Conservation (phyloP, 306 rosid genomes). For the Cajanus cajan region DNA sequence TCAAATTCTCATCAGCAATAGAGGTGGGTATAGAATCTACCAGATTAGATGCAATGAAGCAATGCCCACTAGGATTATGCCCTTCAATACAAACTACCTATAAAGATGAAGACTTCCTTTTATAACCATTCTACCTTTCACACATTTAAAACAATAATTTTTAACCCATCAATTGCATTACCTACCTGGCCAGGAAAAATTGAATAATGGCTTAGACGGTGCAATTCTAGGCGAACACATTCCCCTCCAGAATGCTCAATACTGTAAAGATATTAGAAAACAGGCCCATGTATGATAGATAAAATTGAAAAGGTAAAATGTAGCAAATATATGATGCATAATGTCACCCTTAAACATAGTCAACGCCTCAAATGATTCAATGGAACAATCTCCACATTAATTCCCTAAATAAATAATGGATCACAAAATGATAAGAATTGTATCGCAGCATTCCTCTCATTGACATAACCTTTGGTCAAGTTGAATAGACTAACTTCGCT, state of each 20-base stretch:
- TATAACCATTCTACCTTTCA: constrained; percentile 5
- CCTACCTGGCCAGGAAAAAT: constrained; percentile 96
- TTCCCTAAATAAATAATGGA: constrained; percentile 11
- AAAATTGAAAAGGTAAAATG: constrained; percentile 9
- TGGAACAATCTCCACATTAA: neutral
- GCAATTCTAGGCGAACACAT: constrained; percentile 82
- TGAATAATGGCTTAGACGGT: constrained; percentile 65
- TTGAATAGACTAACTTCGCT: neutral
- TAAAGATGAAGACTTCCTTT: constrained; percentile 35
- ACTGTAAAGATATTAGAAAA: constrained; percentile 42
- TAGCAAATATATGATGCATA: neutral
- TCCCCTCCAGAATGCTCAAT: constrained; percentile 87
- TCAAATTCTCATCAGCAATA: constrained; percentile 43
- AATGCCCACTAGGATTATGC: constrained; percentile 96
- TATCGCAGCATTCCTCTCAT: neutral
- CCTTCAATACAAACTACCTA: constrained; percentile 92
- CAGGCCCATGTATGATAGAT: constrained; percentile 19
- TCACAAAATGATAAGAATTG: neutral
- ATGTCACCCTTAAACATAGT: neutral
- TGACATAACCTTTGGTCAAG: neutral
- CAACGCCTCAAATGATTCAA: constrained; percentile 22
- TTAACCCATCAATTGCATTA: constrained; percentile 14
- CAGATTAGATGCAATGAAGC: constrained; percentile 82
- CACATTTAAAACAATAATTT: constrained; percentile 16
- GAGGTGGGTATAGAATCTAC: constrained; percentile 63